Base-by-base conservation (phyloP, 257 asterid genomes). In the Orobanche coerulescens region DNA sequence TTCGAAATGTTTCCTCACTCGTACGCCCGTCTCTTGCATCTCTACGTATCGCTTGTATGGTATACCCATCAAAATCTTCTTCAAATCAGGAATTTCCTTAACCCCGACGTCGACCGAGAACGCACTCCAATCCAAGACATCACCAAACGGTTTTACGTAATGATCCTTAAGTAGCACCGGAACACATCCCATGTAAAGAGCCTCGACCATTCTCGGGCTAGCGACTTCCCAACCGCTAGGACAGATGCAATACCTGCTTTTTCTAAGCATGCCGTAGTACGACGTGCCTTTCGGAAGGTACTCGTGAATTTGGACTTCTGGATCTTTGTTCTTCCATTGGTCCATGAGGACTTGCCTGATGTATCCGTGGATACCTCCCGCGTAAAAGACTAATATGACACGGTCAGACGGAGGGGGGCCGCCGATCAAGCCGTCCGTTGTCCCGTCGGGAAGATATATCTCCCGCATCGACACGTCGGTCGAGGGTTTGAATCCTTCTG, bases 221-320 rank as follows among this genome's bases (percentile, higher is more conserved):
- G 90, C 90, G 0, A 82, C 90, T 66, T 82, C 90, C 75, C 78
- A 80, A 0, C 86, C 90, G 10, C 90, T 83, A 11, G 84, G 84
- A 26, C 84, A 83, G 6, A 83, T 75, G 64, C 90, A 80, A 51
- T 68, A 83, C 72, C 78, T 83, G 65, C 86, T 83, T 82, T 69
- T 80, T 20, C 82, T 46, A 25, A 83, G 20, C 90, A 83, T 77
- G 1, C 60, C 82, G 14, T 80, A 75, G 68, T 83, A 83, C 1
- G 84, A 75, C 47, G 76, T 36, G 8, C 46, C 40, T 58, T 64
- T 59, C 0, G 86, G 84, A 9, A 80, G 82, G 54, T 75, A 67
- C 81, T 83, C 79, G 51, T 76, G 71, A 1, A 83, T 43, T 26
- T 65, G 78, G 4, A 83, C 75, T 1, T 80, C 76, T 0, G 70